Percentiles rank a stretch among this genome's conserved stretches.
Evolutionary conservation across 2,329 filamentous ascomycete genomes (phyloP).

Genomic region (Nemania sp.): DNA sequence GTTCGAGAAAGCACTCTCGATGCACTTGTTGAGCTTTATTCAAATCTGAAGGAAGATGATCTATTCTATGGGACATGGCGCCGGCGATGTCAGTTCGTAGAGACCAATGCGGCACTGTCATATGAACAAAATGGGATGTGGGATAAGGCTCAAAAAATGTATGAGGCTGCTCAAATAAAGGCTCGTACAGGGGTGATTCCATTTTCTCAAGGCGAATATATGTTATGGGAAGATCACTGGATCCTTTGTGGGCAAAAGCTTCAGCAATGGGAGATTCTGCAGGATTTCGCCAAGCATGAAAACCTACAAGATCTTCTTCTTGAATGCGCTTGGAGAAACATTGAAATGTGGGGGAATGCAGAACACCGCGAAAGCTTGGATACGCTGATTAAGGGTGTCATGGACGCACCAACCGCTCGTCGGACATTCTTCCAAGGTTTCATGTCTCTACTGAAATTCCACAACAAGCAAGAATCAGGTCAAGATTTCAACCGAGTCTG

Average conservation of each 20-base stretch:
- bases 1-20: slow-evolving; percentile 95
- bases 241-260: slow-evolving; percentile 96
- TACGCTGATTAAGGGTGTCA: slow-evolving; percentile 92
- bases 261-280: slow-evolving; percentile 97
- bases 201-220: slow-evolving; percentile 96
- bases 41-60: slow-evolving; percentile 89
- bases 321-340: slow-evolving; percentile 93
- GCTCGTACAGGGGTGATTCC: slow-evolving; percentile 94
- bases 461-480: slow-evolving; percentile 80
- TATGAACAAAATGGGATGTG: slow-evolving; percentile 99
- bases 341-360: slow-evolving; percentile 89
- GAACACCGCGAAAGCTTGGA: slow-evolving; percentile 89
- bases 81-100: slow-evolving; percentile 90
- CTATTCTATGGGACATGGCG: slow-evolving; percentile 98
- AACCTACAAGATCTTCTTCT: slow-evolving; percentile 96
- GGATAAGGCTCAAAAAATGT: slow-evolving; percentile 97
- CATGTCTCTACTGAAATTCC: slow-evolving; percentile 92
- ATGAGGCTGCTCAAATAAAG: slow-evolving; percentile 96
- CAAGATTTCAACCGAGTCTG: slow-evolving; percentile 87
- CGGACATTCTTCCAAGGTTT: slow-evolving; percentile 98
- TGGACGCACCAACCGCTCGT: slow-evolving; percentile 92
- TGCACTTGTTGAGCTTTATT: slow-evolving; percentile 91
- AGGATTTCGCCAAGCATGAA: slow-evolving; percentile 97
- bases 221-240: slow-evolving; percentile 99
- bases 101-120: slow-evolving; percentile 94